Evolutionary conservation across 106 monocot genomes (phyloP), one percentile per base, ranked within the genome.

Genomic region (Narthecium ossifragum): DNA sequence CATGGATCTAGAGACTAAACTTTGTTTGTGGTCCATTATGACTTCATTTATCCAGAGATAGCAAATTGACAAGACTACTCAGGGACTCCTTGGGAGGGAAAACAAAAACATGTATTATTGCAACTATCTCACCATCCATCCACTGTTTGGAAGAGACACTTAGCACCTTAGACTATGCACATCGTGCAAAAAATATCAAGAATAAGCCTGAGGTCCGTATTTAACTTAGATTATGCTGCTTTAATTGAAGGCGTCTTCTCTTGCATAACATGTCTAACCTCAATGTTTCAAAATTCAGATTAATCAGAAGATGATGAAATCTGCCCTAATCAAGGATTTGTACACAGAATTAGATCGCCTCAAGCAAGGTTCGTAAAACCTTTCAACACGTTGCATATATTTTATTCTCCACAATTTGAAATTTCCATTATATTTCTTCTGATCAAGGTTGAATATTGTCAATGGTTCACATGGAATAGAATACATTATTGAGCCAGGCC

Each of bases 271-370:
- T 1, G 17, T 43, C 43, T 17, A 43, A 2, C 18, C 43, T 43
- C 18, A 6, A 3, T 18, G 17, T 43, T 18, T 13, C 36, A 18
- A 22, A 4, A 37, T 74, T 23, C 83, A 98, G 96, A 57, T 98
- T 65, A 98, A 98, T 57, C 96, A 98, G 49, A 98, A 84, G 79
- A 87, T 90, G 96, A 81, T 98, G 84, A 98, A 98, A 79, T 87
- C 96, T 34, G 86, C 96, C 62, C 62, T 98, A 78, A 90, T 98
- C 50, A 98, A 87, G 62, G 96, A 98, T 74, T 61, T 98, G 51
- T 87, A 87, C 53, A 81, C 72, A 61, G 96, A 98, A 66, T 91
- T 98, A 66, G 96, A 91, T 31, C 96, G 86, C 23, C 90, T 98
- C 60, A 98, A 98, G 72, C 96, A 98, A 98, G 90, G 84, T 74